phyloP scores from a whole-genome alignment of 805 yeast species.

The Lipomyces starkeyi region DNA sequence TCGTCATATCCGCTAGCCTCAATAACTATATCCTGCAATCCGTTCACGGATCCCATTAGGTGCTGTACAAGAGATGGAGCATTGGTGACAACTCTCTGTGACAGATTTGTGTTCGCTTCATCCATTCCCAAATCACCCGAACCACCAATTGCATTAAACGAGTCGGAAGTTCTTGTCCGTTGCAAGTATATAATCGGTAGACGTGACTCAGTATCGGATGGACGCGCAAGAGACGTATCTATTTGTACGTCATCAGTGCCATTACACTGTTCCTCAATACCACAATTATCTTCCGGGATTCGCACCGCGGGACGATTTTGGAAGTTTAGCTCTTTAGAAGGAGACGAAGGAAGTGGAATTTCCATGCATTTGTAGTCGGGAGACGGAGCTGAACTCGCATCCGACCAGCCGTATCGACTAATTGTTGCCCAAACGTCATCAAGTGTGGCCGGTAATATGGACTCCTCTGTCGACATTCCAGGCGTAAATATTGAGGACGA shows the following conservation, averaged over 20 bases:
- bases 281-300: not conserved
- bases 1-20: not conserved
- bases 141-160: not conserved
- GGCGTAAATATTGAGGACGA: not conserved
- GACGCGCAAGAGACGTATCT: not conserved
- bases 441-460: not conserved
- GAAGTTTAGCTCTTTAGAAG: not conserved
- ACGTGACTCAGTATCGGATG: not conserved
- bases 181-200: not conserved
- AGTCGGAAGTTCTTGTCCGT: not conserved
- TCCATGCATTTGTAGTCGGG: not conserved
- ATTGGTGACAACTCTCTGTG: not conserved
- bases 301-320: not conserved
- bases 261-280: not conserved
- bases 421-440: not conserved
- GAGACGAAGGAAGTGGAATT: not conserved
- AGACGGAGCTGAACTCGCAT: not conserved
- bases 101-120: not conserved
- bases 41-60: not conserved
- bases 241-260: not conserved
- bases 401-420: not conserved
- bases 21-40: not conserved
- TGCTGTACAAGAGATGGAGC: not conserved
- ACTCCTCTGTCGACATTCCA: not conserved
- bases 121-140: not conserved